A percentile compares a stretch with the other conserved stretches of the same genome.
Conservation (phyloP, 106 monocot genomes). For the Apostasia shenzhenica region DNA sequence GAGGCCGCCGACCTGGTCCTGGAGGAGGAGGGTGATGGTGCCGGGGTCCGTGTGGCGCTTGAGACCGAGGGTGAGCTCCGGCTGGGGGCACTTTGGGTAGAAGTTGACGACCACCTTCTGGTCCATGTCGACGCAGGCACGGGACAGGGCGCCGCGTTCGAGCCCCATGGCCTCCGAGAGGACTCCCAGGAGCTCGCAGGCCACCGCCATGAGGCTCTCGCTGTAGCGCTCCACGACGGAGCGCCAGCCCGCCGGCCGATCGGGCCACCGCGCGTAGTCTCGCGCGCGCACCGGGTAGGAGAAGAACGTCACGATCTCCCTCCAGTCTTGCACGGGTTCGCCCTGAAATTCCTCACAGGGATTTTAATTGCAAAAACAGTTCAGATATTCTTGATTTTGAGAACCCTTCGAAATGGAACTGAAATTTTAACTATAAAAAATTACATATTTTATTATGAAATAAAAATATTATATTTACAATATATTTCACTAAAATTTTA, state of each 20-base stretch:
- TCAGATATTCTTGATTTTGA: too few relatives aligned
- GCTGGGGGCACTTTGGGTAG: slow-evolving; percentile 94
- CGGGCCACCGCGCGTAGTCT: slow-evolving; percentile 89
- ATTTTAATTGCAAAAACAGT: too few relatives aligned
- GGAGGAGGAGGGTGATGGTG: slow-evolving; percentile 85
- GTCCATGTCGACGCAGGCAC: slow-evolving; percentile 88
- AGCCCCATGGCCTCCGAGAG: slow-evolving; percentile 90
- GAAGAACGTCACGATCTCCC: slow-evolving; percentile 92
- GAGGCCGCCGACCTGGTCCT: slow-evolving; percentile 86
- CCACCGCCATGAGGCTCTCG: slow-evolving; percentile 57
- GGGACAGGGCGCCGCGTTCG: slow-evolving; percentile 51
- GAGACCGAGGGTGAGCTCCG: slow-evolving; percentile 88
- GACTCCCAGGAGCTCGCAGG: slow-evolving; percentile 63
- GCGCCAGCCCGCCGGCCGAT: slow-evolving; percentile 76
- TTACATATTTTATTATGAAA: too few relatives aligned
- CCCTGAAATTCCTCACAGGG: slow-evolving; percentile 15
- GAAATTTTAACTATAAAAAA: too few relatives aligned
- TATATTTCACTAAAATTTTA: too few relatives aligned
- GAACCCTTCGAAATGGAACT: background rate
- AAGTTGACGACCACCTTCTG: slow-evolving; percentile 87
- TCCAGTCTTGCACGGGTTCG: slow-evolving; percentile 79
- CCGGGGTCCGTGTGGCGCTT: slow-evolving; percentile 90
- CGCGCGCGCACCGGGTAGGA: slow-evolving; percentile 51
- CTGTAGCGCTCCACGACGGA: slow-evolving; percentile 57
- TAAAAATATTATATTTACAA: too few relatives aligned